Conservation (phyloP, 345 rosid species). For the Boechera retrofracta region DNA sequence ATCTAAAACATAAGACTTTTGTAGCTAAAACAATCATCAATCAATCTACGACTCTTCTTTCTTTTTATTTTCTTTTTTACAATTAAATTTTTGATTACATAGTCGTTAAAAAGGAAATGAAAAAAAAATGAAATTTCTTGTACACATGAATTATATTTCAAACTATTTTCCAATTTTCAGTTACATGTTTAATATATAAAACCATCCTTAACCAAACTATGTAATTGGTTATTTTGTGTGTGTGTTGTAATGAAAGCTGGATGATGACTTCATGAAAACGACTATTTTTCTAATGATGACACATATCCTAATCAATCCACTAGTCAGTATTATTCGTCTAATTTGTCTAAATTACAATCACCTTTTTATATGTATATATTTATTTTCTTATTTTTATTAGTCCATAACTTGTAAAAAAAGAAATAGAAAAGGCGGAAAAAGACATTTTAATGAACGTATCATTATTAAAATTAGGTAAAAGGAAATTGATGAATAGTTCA, state of each 20-base stretch:
- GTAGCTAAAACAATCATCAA: background rate
- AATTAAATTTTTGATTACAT: background rate
- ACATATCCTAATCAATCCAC: slow-evolving; percentile 8
- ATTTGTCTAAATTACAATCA: slow-evolving; percentile 28
- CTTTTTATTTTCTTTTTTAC: background rate
- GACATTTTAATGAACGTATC: slow-evolving; percentile 40
- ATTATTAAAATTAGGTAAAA: slow-evolving; percentile 36
- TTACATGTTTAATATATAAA: background rate
- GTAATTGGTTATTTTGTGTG: background rate
- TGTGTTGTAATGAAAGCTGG: slow-evolving; percentile 10
- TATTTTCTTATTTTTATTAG: background rate
- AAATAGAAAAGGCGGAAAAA: slow-evolving; percentile 29
- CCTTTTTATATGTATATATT: background rate
- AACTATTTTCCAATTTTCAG: background rate
- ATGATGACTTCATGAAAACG: slow-evolving; percentile 29
- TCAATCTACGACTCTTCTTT: background rate
- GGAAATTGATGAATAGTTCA: slow-evolving; percentile 37
- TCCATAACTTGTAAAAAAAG: slow-evolving; percentile 41
- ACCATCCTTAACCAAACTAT: background rate
- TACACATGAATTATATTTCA: background rate
- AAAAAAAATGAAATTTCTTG: too few relatives aligned
- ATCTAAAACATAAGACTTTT: background rate
- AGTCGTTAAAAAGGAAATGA: background rate
- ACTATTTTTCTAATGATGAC: slow-evolving; percentile 24
- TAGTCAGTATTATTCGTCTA: background rate